A percentile compares a stretch with the other conserved stretches of the same genome.
phyloP scores from a whole-genome alignment of 192 early-diverging fungal species.

The Backusella liffmaniae region DNA sequence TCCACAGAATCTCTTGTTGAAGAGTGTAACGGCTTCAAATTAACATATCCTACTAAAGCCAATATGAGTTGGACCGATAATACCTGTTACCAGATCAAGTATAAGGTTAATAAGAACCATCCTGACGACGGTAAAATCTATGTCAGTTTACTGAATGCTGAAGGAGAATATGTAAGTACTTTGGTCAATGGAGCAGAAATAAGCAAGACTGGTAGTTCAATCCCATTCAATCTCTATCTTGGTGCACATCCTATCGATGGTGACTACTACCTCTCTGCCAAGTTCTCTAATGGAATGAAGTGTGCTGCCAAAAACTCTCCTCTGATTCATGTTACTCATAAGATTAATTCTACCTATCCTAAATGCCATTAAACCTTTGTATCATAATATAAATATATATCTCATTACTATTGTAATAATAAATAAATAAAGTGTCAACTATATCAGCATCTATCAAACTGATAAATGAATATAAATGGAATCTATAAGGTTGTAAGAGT shows the following conservation, averaged over 20 bases:
- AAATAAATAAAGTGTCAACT: too few species aligned
- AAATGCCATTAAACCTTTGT: not conserved
- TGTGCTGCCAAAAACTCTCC: not conserved
- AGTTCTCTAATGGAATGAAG: not conserved
- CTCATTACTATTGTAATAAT: not conserved
- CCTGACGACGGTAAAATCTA: not conserved
- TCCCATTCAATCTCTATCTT: not conserved
- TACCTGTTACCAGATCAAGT: not conserved
- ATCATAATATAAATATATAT: not conserved
- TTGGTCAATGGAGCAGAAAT: not conserved
- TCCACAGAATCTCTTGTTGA: not conserved
- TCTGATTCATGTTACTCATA: not conserved
- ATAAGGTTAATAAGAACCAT: not conserved
- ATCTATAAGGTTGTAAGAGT: too few species aligned
- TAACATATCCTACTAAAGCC: not conserved
- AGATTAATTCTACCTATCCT: not conserved
- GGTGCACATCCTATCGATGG: not conserved
- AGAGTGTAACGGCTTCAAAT: not conserved
- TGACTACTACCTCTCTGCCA: not conserved
- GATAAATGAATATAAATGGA: too few species aligned
- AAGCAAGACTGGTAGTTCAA: not conserved
- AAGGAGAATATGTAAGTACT: not conserved
- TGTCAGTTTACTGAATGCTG: not conserved
- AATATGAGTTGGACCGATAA: not conserved
- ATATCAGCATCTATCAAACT: too few species aligned